Evolutionary conservation across 495 filamentous ascomycete species (phyloP), one percentile per base, ranked within the genome.

Genomic region (Xylaria cubensis): DNA sequence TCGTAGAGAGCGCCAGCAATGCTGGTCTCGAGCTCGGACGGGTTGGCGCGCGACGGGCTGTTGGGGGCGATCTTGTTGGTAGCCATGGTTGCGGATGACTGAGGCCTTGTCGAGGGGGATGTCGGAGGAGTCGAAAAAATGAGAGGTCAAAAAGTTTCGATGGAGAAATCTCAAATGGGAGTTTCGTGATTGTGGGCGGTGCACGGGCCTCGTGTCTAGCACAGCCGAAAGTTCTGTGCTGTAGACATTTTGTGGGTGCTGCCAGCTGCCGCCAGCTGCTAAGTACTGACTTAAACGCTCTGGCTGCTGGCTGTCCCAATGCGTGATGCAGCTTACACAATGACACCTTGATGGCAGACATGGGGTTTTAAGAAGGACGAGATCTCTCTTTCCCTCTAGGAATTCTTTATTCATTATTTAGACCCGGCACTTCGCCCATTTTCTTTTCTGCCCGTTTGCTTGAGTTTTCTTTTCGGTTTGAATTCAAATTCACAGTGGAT

Each of bases 21-120:
- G 86, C 83, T 92, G 80, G 87, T 90, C 92, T 99, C 96, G 76
- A 97, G 89, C 89, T 99, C 96, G 72, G 93, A 96, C 74, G 96
- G 96, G 84, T 90, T 93, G 83, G 91, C 88, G 87, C 94, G 91
- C 82, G 95, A 97, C 58, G 95, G 92, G 88, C 93, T 97, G 89
- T 94, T 98, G 77, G 90, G 84, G 82, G 95, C 94, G 84, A 99
- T 98, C 93, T 98, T 98, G 91, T 95, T 95, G 84, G 96, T 86
- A 80, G 92, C 87, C 84, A 86, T 86, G 76, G 75, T 85, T 82
- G 80, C 83, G 80, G 80, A 73, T 78, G 70, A 74, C 72, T 64
- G 48, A 72, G 65, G 56, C 67, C 69, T 69, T 74, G 62, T 72
- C 53, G 24, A 71, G 70, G 41, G 48, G 44, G 74, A 46, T 66